Conservation (phyloP, 2,329 filamentous ascomycete species). For the Fusarium fujikuroi region DNA sequence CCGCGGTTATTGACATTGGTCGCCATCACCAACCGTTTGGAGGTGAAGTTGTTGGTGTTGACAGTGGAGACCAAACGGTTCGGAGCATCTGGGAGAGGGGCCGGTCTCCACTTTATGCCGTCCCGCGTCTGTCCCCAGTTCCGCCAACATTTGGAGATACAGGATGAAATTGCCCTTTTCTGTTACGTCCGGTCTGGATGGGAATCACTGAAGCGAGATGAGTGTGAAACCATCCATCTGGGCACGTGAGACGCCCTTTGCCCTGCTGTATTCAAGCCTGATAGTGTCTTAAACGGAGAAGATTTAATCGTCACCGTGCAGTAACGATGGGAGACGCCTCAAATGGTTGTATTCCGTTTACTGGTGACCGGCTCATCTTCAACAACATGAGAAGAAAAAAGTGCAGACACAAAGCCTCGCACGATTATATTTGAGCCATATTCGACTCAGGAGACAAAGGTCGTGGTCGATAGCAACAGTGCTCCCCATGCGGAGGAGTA, state of each 20-base stretch:
- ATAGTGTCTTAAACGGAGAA: neutral
- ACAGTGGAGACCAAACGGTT: neutral
- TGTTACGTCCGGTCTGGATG: neutral
- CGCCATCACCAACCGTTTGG: neutral
- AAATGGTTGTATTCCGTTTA: neutral
- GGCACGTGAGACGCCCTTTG: too few relatives aligned
- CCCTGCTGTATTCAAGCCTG: too few relatives aligned
- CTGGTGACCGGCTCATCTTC: neutral
- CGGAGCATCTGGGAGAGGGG: neutral
- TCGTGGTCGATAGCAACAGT: neutral
- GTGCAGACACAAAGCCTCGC: neutral
- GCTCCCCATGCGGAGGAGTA: too few relatives aligned
- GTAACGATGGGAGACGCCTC: too few relatives aligned
- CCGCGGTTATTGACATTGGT: neutral
- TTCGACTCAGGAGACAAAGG: fast-evolving
- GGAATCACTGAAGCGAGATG: neutral
- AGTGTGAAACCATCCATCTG: neutral
- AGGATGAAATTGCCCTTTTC: neutral
- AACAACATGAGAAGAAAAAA: neutral
- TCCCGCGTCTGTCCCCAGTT: neutral
- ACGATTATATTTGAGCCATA: neutral
- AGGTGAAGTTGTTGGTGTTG: neutral
- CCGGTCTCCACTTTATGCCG: neutral
- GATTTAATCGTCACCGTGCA: neutral
- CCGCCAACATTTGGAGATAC: neutral